phyloP scores from a whole-genome alignment of 768 basidiomycete species.

The Hericium alpestre region DNA sequence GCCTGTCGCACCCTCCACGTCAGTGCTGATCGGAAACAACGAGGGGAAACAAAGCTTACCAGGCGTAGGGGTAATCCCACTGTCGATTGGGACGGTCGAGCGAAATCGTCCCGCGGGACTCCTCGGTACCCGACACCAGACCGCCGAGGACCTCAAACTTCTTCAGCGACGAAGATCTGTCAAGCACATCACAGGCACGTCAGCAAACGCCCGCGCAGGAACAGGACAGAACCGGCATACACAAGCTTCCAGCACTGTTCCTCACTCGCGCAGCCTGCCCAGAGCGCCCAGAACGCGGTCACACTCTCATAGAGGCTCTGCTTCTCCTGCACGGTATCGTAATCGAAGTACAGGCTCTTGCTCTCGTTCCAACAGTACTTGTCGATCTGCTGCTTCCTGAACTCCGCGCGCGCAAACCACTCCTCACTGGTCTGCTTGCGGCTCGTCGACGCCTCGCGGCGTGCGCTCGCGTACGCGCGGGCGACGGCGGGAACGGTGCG shows the following conservation, averaged over 20 bases:
- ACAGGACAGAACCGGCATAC: conserved; percentile 36
- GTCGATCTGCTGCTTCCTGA: conserved; percentile 78
- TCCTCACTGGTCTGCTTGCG: conserved; percentile 69
- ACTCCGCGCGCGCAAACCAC: conserved; percentile 88
- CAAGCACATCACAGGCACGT: not conserved
- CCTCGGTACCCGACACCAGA: conserved; percentile 91
- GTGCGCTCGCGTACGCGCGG: conserved; percentile 57
- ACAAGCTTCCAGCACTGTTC: conserved; percentile 90
- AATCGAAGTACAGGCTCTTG: conserved; percentile 91
- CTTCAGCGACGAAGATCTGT: conserved; percentile 72
- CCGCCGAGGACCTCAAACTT: conserved; percentile 97
- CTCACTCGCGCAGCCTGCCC: conserved; percentile 96
- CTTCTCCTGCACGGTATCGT: conserved; percentile 83
- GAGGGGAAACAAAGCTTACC: conserved; percentile 27
- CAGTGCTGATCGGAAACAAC: not conserved
- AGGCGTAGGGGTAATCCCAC: conserved; percentile 94
- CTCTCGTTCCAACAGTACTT: conserved; percentile 95
- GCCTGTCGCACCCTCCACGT: conserved; percentile 35
- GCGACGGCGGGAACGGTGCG: conserved; percentile 82
- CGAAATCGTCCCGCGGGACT: conserved; percentile 91
- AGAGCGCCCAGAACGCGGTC: conserved; percentile 93
- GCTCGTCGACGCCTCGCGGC: conserved; percentile 47
- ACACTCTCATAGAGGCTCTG: conserved; percentile 94
- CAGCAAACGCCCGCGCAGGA: not conserved
- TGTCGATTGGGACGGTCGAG: conserved; percentile 95